Base-by-base conservation (phyloP, 257 asterid species). In the Capsicum pubescens region DNA sequence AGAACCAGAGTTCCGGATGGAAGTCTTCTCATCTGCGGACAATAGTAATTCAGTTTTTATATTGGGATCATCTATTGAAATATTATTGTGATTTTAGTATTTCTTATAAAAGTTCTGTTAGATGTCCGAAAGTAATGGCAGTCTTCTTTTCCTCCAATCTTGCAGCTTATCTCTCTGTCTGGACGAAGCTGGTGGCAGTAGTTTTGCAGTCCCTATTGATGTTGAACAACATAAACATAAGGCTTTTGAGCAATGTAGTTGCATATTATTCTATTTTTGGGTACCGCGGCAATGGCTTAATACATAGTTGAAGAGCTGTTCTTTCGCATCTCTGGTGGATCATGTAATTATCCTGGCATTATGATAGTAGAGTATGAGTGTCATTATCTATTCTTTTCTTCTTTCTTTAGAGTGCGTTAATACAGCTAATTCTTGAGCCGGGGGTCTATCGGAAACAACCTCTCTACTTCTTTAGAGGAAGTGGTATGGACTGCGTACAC, bases 101-200 rank as follows among this genome's bases (percentile, higher is more conserved):
- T 68, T 42, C 55, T 16, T 69, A 3, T 35, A 14, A 44, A 70
- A 13, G 44, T 21, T 26, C n/a, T 44, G 10, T 15, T 66, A 56
- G 67, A 54, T 16, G 80, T 67, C 66, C 54, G 48, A 82, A 48
- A 61, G 61, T 35, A 80, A 42, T n/a, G 61, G 15, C 17, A 10
- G 52, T 55, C 52, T 74, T 55, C 1, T 54, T 46, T 84, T 72
- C 77, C 67, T 76, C 79, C 59, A 19, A 66, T 48, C 39, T 55
- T 86, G 91, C 92, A 89, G 92, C 91, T 90, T 61, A 77, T 84
- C 60, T 84, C 89, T 68, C 86, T 86, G 81, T 89, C 90, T 42
- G 90, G 87, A 12, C 52, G 84, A 83, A 61, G 60, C 79, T 59
- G 85, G 63, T n/a, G 68, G 84, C 36, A 83, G 66, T 21, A 76